Percentiles rank a stretch among this genome's conserved stretches.
Conservation (phyloP, 2,329 filamentous ascomycete genomes). For the Pseudocercospora fijiensis region DNA sequence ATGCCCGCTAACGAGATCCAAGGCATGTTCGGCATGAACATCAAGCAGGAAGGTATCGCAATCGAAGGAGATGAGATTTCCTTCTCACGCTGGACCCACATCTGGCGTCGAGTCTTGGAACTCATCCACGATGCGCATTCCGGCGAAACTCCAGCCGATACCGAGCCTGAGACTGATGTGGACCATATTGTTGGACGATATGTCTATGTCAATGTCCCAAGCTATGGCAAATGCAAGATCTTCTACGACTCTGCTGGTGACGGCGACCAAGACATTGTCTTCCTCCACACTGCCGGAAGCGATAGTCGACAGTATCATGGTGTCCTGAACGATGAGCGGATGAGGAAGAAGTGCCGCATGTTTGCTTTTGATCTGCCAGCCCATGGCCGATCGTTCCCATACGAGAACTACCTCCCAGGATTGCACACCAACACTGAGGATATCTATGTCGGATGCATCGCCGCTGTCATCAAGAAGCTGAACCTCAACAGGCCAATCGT, state of each 20-base stretch:
- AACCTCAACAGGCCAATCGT: constrained; percentile 49
- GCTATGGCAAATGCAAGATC: constrained; percentile 52
- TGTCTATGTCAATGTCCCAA: constrained; percentile 47
- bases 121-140: constrained; percentile 50
- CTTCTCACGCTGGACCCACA: constrained; percentile 48
- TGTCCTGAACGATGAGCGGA: constrained; percentile 51
- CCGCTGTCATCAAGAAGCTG: constrained; percentile 47
- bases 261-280: constrained; percentile 48
- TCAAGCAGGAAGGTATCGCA: constrained; percentile 51
- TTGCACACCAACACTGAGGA: constrained; percentile 53
- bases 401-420: constrained; percentile 40
- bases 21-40: constrained; percentile 47
- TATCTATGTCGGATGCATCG: constrained; percentile 48
- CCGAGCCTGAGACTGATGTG: constrained; percentile 40
- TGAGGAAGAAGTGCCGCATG: constrained; percentile 52
- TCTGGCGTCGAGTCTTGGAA: constrained; percentile 51
- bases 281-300: constrained; percentile 43
- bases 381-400: constrained; percentile 51
- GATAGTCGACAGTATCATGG: constrained; percentile 54
- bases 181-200: constrained; percentile 52
- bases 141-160: constrained; percentile 46
- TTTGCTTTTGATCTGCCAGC: constrained; percentile 53
- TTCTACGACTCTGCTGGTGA: constrained; percentile 52
- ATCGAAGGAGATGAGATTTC: constrained; percentile 49
- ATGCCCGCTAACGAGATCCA: constrained; percentile 17